These are phyloP conservation scores for Calocybe indica DNA, from an alignment of 768 basidiomycete species.

Conservation along the genomic window DNA sequence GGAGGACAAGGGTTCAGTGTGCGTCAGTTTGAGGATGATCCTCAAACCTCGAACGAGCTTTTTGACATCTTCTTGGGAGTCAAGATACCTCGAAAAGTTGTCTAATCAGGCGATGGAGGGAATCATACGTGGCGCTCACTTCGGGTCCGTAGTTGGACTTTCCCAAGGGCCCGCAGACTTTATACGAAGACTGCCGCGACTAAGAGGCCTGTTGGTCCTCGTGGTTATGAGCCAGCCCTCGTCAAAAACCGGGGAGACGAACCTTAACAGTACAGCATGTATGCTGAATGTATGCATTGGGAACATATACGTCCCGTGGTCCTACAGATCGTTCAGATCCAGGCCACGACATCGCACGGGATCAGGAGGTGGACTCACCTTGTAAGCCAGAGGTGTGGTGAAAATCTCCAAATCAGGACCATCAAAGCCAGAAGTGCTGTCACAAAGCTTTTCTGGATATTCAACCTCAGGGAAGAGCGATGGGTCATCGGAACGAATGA, in stretches of 20 bases:
- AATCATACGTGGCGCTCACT: constrained; percentile 18
- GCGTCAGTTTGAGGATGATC: constrained; percentile 31
- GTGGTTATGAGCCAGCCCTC: too few relatives aligned
- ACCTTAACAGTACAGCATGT: constrained; percentile 39
- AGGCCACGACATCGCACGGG: not conserved
- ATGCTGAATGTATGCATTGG: constrained; percentile 33
- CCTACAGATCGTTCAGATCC: constrained; percentile 12
- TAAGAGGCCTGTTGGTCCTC: constrained; percentile 28
- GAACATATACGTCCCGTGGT: constrained; percentile 29
- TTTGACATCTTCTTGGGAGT: constrained; percentile 32
- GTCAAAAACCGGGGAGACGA: not conserved
- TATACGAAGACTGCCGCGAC: constrained; percentile 32
- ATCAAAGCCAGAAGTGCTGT: constrained; percentile 37
- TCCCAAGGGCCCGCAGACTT: constrained; percentile 37
- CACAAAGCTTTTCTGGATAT: constrained; percentile 30
- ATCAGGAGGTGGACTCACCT: constrained; percentile 16
- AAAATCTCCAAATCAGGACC: constrained; percentile 47
- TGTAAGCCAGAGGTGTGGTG: constrained; percentile 35
- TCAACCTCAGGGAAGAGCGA: constrained; percentile 35
- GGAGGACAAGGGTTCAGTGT: constrained; percentile 30
- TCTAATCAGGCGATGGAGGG: not conserved
- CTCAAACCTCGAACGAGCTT: constrained; percentile 38
- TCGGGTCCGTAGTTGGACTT: constrained; percentile 38
- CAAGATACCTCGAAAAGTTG: constrained; percentile 28
- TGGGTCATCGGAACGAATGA: constrained; percentile 50